Conservation (phyloP, 345 rosid genomes). For the Salix caprea region DNA sequence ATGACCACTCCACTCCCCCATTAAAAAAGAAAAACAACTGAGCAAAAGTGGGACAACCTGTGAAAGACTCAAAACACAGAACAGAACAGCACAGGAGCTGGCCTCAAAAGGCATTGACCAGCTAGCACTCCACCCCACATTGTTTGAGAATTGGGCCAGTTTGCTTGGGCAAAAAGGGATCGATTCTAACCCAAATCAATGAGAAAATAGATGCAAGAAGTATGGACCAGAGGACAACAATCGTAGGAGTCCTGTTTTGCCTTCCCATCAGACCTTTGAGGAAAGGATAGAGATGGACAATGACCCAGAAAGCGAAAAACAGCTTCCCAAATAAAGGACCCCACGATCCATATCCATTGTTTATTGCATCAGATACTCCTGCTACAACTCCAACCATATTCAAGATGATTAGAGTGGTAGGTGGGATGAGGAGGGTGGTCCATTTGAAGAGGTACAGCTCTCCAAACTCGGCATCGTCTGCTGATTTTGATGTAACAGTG, state of each 20-base stretch:
- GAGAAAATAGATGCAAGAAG: slow-evolving; percentile 93
- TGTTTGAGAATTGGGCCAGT: slow-evolving; percentile 84
- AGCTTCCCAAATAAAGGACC: slow-evolving; percentile 93
- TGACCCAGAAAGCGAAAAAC: slow-evolving; percentile 90
- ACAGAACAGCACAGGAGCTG: not conserved
- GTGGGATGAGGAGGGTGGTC: slow-evolving; percentile 95
- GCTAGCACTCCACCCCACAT: slow-evolving; percentile 87
- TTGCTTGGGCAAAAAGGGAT: slow-evolving; percentile 89
- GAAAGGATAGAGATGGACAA: slow-evolving; percentile 92
- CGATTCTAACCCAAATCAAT: slow-evolving; percentile 87
- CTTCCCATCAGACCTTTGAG: slow-evolving; percentile 94
- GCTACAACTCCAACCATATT: slow-evolving; percentile 95
- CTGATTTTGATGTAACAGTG: slow-evolving; percentile 88
- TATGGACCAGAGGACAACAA: slow-evolving; percentile 81
- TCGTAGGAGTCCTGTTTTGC: slow-evolving; percentile 93
- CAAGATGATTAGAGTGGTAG: slow-evolving; percentile 82
- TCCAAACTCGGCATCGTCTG: slow-evolving; percentile 70
- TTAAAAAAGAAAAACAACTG: not conserved
- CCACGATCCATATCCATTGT: slow-evolving; percentile 86
- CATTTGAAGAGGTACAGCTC: slow-evolving; percentile 95
- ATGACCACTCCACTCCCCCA: not conserved
- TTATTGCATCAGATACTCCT: slow-evolving; percentile 81
- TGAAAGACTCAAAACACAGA: not conserved
- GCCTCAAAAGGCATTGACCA: not conserved
- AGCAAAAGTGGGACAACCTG: not conserved